Percentiles rank a stretch among this genome's conserved stretches.
These are phyloP conservation scores for Candida frijolesensis DNA, from an alignment of 1,139 yeast genomes.

Conservation along the genomic window DNA sequence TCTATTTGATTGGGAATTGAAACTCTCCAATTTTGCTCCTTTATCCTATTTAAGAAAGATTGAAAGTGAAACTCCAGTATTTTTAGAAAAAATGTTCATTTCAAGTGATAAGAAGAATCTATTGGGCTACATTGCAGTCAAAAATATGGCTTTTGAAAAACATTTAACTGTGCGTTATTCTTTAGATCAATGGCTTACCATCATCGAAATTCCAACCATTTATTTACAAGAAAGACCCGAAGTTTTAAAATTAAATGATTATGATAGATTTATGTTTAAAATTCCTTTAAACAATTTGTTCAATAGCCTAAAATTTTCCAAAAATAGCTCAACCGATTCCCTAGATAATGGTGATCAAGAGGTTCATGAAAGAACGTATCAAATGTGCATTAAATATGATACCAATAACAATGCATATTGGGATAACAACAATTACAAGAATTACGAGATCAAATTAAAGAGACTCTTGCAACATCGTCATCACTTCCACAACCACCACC, in stretches of 20 bases:
- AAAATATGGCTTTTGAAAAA: conserved; percentile 68
- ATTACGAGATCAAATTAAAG: conserved; percentile 57
- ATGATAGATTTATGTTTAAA: conserved; percentile 62
- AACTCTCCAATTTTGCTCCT: conserved; percentile 48
- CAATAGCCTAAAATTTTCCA: conserved; percentile 27
- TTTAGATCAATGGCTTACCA: conserved; percentile 71
- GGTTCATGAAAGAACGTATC: conserved; percentile 24
- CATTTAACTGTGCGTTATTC: conserved; percentile 65
- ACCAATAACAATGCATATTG: conserved; percentile 59
- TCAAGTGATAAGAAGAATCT: conserved; percentile 57
- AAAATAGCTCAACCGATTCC: conserved; percentile 11
- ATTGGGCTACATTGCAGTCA: conserved; percentile 75
- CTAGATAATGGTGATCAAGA: conserved; percentile 9
- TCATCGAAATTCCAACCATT: conserved; percentile 65
- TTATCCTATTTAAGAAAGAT: conserved; percentile 42
- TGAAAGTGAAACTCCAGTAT: conserved; percentile 46
- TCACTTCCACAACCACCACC: conserved; percentile 11
- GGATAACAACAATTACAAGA: conserved; percentile 70
- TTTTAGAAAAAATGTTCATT: conserved; percentile 65
- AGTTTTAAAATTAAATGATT: conserved; percentile 48
- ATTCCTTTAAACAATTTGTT: conserved; percentile 47
- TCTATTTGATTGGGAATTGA: conserved; percentile 50
- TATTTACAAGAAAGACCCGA: conserved; percentile 65
- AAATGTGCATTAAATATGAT: conserved; percentile 63
- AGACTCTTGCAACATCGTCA: conserved; percentile 18